phyloP scores from a whole-genome alignment of 169 alveolate species.

The Perkinsus chesapeaki region DNA sequence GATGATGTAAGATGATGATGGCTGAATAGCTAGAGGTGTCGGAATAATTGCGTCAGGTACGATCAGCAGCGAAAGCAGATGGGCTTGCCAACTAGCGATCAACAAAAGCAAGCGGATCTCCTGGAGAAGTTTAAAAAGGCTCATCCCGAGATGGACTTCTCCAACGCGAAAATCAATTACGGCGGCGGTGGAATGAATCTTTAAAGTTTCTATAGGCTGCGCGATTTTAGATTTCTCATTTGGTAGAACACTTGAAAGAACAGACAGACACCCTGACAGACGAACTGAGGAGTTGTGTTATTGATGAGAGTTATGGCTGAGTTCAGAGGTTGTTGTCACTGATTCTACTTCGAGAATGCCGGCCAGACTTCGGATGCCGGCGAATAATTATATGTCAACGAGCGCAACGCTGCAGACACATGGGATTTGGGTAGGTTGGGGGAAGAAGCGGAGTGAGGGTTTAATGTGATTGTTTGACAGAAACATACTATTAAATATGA shows the following conservation, averaged over 20 bases:
- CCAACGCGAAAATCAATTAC: constrained; percentile 82
- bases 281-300: not conserved
- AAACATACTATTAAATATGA: not conserved
- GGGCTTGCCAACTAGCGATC: constrained; percentile 90
- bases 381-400: not conserved
- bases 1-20: constrained; percentile 87
- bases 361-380: not conserved
- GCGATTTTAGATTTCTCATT: not conserved
- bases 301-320: not conserved
- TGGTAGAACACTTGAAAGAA: not conserved
- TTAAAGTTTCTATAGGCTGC: not conserved
- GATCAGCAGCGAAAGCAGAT: constrained; percentile 78
- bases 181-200: constrained; percentile 35
- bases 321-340: not conserved
- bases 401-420: not conserved
- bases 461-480: not conserved
- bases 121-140: constrained; percentile 86
- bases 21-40: not conserved
- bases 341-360: not conserved
- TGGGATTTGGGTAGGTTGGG: not conserved
- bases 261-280: not conserved
- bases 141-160: constrained; percentile 96
- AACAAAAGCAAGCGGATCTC: constrained; percentile 79
- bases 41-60: constrained; percentile 32
- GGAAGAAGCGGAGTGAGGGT: not conserved